A percentile compares a stretch with the other conserved stretches of the same genome.
Conservation (phyloP, 2,329 filamentous ascomycete species). For the Trichoderma sp. region DNA sequence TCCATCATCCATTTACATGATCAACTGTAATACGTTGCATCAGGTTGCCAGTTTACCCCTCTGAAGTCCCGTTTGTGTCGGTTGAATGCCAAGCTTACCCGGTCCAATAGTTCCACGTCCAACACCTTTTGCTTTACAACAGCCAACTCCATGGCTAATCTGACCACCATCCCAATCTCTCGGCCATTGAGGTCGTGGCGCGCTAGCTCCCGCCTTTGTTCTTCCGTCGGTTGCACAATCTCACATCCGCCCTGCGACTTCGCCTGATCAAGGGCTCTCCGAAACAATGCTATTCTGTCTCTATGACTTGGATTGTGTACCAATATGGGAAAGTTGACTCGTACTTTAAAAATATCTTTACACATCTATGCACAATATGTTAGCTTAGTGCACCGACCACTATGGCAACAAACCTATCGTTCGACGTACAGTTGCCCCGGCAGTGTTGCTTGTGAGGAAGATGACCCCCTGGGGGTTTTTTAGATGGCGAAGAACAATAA, state of each 20-base stretch:
- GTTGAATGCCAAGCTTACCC: no score
- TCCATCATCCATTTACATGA: background rate
- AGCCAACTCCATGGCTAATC: constrained; percentile 48
- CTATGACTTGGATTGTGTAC: constrained; percentile 60
- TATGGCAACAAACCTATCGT: no score
- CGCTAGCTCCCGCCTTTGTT: constrained; percentile 64
- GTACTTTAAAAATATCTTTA: constrained; percentile 84
- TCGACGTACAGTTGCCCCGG: constrained; percentile 48
- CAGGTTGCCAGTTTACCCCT: no score
- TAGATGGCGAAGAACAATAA: constrained; percentile 68
- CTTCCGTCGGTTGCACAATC: constrained; percentile 59
- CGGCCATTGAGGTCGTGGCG: constrained; percentile 60
- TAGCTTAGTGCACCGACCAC: background rate
- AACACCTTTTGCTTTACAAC: no score
- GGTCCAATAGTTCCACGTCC: no score
- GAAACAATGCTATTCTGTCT: constrained; percentile 77
- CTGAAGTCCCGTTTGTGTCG: no score
- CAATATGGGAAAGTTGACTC: constrained; percentile 83
- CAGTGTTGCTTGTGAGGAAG: constrained; percentile 85
- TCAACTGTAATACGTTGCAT: no score
- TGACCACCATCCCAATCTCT: constrained; percentile 85
- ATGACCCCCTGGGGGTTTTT: constrained; percentile 93
- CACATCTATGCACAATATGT: constrained; percentile 58
- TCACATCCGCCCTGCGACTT: constrained; percentile 60
- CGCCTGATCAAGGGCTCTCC: constrained; percentile 76